phyloP scores from a whole-genome alignment of 1,284 basidiomycete genomes.

The Cutaneotrichosporon daszewskae region DNA sequence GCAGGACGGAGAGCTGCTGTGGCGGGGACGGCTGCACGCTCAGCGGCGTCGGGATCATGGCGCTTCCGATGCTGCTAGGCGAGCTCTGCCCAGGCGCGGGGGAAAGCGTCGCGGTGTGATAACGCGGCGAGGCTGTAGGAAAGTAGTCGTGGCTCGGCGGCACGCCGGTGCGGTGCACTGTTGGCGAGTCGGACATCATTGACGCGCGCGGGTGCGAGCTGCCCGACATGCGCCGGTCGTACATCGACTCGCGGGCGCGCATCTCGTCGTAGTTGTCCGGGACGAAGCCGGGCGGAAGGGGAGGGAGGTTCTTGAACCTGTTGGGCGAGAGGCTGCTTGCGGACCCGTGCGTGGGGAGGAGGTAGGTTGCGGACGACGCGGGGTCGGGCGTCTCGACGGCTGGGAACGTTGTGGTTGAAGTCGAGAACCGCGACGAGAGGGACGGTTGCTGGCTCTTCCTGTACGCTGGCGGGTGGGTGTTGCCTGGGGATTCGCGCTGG shows the following conservation, averaged over 20 bases:
- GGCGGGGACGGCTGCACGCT: slow-evolving; percentile 1
- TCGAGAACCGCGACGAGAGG: slow-evolving; percentile 14
- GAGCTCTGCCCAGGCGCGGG: not conserved
- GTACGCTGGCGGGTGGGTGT: too few relatives aligned
- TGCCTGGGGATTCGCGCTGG: not conserved
- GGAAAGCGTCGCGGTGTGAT: slow-evolving; percentile 6
- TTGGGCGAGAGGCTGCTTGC: slow-evolving; percentile 27
- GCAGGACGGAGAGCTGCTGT: slow-evolving; percentile 2
- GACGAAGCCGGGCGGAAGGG: slow-evolving; percentile 26
- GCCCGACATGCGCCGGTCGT: slow-evolving; percentile 18
- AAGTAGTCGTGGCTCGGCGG: slow-evolving; percentile 17
- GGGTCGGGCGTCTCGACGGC: slow-evolving; percentile 14
- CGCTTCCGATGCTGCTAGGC: not conserved
- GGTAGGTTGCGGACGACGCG: slow-evolving; percentile 1
- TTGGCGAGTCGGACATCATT: slow-evolving; percentile 6
- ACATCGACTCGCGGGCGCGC: slow-evolving; percentile 8
- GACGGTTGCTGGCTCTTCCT: slow-evolving; percentile 15
- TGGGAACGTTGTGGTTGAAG: slow-evolving; percentile 10
- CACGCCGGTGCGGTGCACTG: slow-evolving; percentile 9
- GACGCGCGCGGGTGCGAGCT: slow-evolving; percentile 4
- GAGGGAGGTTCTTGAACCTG: slow-evolving; percentile 42
- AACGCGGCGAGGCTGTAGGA: slow-evolving; percentile 17
- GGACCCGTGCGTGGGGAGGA: slow-evolving; percentile 8
- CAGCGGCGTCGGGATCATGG: not conserved
- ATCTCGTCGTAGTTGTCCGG: slow-evolving; percentile 7